Evolutionary conservation across 768 basidiomycete genomes (phyloP).

Genomic region (Mycena olivaceomarginata): DNA sequence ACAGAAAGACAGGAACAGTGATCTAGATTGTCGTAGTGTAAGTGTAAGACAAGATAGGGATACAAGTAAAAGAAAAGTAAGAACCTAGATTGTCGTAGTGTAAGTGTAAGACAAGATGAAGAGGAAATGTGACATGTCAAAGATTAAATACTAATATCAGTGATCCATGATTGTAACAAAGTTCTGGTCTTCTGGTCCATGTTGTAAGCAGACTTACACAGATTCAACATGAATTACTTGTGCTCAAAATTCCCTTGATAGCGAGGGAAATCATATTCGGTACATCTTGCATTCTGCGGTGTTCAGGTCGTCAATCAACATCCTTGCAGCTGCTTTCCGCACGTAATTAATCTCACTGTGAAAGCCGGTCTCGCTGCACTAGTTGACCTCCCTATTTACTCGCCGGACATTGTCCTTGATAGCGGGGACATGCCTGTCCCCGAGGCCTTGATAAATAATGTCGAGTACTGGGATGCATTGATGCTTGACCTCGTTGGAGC

Average conservation of each 20-base stretch:
- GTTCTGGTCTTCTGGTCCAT: no score
- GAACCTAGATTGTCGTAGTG: no score
- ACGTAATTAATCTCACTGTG: constrained; percentile 44
- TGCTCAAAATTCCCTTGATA: constrained; percentile 38
- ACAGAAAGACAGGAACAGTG: no score
- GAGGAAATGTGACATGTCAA: no score
- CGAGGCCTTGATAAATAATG: neutral
- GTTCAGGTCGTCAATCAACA: no score
- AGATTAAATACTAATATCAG: no score
- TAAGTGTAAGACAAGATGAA: no score
- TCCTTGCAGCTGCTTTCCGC: constrained; percentile 50
- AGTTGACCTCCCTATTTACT: neutral
- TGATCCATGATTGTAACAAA: no score
- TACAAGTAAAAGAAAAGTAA: no score
- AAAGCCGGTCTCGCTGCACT: constrained; percentile 38
- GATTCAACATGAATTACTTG: neutral
- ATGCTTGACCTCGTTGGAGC: constrained; percentile 49
- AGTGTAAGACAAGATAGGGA: no score
- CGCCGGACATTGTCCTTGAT: constrained; percentile 7
- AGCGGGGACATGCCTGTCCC: neutral
- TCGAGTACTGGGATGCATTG: constrained; percentile 1
- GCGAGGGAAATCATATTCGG: constrained; percentile 40
- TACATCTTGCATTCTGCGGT: neutral
- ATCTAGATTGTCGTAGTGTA: no score
- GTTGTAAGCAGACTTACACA: no score